A percentile compares a stretch with the other conserved stretches of the same genome.
These are phyloP conservation scores for Naganishia cerealis DNA, from an alignment of 1,284 basidiomycete genomes.

Conservation along the genomic window DNA sequence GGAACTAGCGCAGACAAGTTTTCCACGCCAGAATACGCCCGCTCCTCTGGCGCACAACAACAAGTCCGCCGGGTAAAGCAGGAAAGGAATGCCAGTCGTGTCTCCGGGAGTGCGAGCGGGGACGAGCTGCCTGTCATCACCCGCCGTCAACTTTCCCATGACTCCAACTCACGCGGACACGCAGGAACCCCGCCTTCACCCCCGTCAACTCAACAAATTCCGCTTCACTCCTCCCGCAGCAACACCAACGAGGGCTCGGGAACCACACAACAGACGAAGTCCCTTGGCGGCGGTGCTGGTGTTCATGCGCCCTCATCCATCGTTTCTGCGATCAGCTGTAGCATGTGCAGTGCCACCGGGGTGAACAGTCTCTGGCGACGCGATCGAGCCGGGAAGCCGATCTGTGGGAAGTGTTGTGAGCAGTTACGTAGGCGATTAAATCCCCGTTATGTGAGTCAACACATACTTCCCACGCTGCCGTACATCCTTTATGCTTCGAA, in stretches of 20 bases:
- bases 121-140: neutral
- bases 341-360: slow-evolving; percentile 22
- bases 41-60: neutral
- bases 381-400: slow-evolving; percentile 25
- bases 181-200: neutral
- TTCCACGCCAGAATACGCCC: neutral
- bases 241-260: neutral
- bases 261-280: slow-evolving; percentile 10
- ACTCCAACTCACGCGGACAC: neutral
- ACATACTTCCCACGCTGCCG: no score
- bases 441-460: slow-evolving; percentile 28
- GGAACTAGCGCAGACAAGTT: neutral
- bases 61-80: neutral
- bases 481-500: neutral
- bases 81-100: neutral
- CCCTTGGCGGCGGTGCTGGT: neutral
- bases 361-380: slow-evolving; percentile 25
- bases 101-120: neutral
- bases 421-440: slow-evolving; percentile 19
- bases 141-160: neutral
- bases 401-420: slow-evolving; percentile 24
- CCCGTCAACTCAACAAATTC: neutral
- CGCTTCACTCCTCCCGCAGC: neutral
- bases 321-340: slow-evolving; percentile 25
- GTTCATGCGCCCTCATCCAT: neutral